Evolutionary conservation across 257 asterid species (phyloP).

Genomic region (Salvia rosmarinus): DNA sequence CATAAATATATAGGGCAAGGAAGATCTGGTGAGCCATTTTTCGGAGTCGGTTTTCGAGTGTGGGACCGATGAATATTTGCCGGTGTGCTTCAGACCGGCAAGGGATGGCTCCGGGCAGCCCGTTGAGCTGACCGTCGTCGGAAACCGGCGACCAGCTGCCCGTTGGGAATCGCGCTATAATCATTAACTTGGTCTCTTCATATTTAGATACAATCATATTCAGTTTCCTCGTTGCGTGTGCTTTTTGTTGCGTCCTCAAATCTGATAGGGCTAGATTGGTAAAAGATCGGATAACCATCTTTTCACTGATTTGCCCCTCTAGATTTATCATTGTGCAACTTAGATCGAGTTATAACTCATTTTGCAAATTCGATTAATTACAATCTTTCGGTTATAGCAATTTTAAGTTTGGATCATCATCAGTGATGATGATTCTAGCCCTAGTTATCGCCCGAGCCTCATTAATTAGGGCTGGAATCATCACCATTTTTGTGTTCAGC

Average conservation of each 20-base stretch:
- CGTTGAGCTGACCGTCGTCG: slow-evolving; percentile 41
- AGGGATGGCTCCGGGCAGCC: slow-evolving; percentile 60
- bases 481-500: too few relatives aligned
- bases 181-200: background rate
- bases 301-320: background rate
- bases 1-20: slow-evolving; percentile 55
- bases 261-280: background rate
- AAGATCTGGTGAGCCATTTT: slow-evolving; percentile 43
- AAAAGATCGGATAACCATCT: background rate
- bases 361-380: background rate
- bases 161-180: background rate
- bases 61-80: slow-evolving; percentile 53
- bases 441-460: too few relatives aligned
- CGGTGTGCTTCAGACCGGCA: slow-evolving; percentile 53
- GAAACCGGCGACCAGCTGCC: slow-evolving; percentile 29
- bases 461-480: background rate
- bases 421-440: background rate
- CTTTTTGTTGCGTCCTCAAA: background rate
- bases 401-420: too few relatives aligned
- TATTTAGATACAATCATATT: background rate
- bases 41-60: slow-evolving; percentile 46
- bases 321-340: background rate
- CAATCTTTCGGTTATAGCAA: background rate
- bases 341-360: background rate
- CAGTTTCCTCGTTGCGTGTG: background rate